A percentile compares a stretch with the other conserved stretches of the same genome.
Evolutionary conservation across 2,329 filamentous ascomycete species (phyloP).

Genomic region (Beauveria sp.): DNA sequence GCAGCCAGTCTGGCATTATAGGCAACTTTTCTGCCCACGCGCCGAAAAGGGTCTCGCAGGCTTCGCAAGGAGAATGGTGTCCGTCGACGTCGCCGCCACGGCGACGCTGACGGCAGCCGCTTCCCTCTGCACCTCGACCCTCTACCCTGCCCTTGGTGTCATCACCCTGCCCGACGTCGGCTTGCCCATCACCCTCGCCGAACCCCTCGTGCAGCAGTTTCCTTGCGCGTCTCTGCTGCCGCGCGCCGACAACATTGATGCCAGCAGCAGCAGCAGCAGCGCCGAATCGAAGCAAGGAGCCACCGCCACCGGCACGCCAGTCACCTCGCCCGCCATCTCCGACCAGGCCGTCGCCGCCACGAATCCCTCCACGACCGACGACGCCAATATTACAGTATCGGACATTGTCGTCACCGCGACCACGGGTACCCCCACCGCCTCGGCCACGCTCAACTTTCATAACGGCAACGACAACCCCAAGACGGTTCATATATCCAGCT

Average conservation of each 20-base stretch:
- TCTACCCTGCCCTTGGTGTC: conserved; percentile 37
- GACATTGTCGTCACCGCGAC: conserved; percentile 4
- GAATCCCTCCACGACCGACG: conserved; percentile 33
- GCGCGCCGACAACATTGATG: conserved; percentile 12
- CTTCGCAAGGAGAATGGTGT: background rate
- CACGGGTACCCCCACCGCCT: conserved; percentile 13
- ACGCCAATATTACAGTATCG: conserved; percentile 17
- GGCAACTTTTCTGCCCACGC: too few species aligned
- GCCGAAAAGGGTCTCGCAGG: too few species aligned
- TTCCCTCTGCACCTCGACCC: conserved; percentile 32
- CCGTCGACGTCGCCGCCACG: conserved; percentile 12
- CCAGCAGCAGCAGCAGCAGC: background rate
- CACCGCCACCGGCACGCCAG: background rate
- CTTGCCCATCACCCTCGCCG: conserved; percentile 47
- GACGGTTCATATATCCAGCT: conserved; percentile 47
- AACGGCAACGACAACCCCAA: conserved; percentile 20
- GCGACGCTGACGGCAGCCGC: conserved; percentile 23
- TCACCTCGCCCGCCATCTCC: background rate
- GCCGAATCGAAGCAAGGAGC: background rate
- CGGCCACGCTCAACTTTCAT: conserved; percentile 15
- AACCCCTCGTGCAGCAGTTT: conserved; percentile 46
- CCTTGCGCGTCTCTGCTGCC: conserved; percentile 23
- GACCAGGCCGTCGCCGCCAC: conserved; percentile 25
- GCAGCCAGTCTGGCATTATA: too few species aligned
- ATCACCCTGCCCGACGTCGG: conserved; percentile 44